Conservation (phyloP, 1,284 basidiomycete species). For the Puccinia brachypodii region DNA sequence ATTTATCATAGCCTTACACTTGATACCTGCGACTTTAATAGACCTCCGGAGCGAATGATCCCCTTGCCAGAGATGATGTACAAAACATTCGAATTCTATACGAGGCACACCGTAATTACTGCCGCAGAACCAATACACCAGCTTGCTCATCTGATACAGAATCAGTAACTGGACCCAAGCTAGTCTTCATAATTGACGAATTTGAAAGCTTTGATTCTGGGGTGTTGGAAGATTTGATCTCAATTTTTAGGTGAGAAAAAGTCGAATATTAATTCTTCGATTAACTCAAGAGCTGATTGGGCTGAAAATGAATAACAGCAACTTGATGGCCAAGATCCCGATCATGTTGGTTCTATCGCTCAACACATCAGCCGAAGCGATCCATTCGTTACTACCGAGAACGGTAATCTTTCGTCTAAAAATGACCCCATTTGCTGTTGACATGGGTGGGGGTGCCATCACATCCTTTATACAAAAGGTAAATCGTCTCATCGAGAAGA, state of each 20-base stretch:
- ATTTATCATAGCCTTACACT: background rate
- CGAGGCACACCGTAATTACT: background rate
- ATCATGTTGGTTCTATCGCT: conserved; percentile 32
- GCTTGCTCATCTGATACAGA: background rate
- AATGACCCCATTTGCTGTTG: conserved; percentile 38
- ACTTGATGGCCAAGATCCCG: conserved; percentile 20
- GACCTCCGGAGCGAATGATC: conserved; percentile 7
- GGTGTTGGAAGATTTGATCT: conserved; percentile 33
- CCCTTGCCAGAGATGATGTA: conserved; percentile 33
- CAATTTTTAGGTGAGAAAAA: conserved; percentile 19
- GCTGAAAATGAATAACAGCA: background rate
- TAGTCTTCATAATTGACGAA: conserved; percentile 36
- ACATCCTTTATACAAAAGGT: conserved; percentile 33
- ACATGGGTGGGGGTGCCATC: conserved; percentile 24
- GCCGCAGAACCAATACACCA: background rate
- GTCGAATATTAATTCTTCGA: background rate
- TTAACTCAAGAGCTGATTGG: background rate
- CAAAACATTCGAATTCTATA: conserved; percentile 33
- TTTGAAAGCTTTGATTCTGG: conserved; percentile 39
- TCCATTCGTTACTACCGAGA: conserved; percentile 32
- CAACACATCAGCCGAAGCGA: conserved; percentile 32
- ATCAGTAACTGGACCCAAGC: background rate
- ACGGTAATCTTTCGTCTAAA: conserved; percentile 4
- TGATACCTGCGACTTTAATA: background rate
- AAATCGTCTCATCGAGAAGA: background rate